These are phyloP conservation scores for Pythium monospermum DNA, from an alignment of 352 stramenopile species.

Conservation along the genomic window DNA sequence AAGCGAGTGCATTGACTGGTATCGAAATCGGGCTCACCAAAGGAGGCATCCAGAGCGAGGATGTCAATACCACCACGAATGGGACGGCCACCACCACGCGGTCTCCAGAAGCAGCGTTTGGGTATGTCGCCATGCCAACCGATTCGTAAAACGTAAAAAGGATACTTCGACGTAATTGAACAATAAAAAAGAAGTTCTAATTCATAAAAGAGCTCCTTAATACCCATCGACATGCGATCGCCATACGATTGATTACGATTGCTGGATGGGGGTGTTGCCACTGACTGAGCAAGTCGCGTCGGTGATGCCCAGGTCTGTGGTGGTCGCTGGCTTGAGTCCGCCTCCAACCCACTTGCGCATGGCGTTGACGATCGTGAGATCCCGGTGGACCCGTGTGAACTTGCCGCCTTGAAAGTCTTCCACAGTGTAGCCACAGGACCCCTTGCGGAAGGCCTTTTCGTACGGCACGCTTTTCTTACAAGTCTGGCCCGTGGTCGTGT, in stretches of 20 bases:
- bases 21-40: no score
- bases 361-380: conserved; percentile 58
- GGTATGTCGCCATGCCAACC: background rate
- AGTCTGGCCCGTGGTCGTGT: conserved; percentile 24
- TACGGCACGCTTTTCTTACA: conserved; percentile 37
- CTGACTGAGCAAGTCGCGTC: no score
- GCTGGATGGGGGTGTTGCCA: background rate
- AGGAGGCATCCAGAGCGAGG: no score
- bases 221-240: no score
- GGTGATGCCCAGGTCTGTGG: conserved; percentile 33
- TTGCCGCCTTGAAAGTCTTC: conserved; percentile 9
- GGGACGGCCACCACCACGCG: background rate
- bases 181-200: background rate
- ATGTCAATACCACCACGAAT: no score
- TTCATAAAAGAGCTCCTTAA: no score
- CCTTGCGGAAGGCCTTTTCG: conserved; percentile 42
- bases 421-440: conserved; percentile 48
- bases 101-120: background rate
- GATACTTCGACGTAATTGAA: background rate
- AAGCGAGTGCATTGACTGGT: no score
- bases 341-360: conserved; percentile 33
- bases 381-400: conserved; percentile 47
- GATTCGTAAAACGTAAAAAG: background rate
- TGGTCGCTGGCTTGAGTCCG: conserved; percentile 29
- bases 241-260: background rate